These are phyloP conservation scores for Talaromyces wortmannii DNA, from an alignment of 495 filamentous ascomycete genomes.

Conservation along the genomic window DNA sequence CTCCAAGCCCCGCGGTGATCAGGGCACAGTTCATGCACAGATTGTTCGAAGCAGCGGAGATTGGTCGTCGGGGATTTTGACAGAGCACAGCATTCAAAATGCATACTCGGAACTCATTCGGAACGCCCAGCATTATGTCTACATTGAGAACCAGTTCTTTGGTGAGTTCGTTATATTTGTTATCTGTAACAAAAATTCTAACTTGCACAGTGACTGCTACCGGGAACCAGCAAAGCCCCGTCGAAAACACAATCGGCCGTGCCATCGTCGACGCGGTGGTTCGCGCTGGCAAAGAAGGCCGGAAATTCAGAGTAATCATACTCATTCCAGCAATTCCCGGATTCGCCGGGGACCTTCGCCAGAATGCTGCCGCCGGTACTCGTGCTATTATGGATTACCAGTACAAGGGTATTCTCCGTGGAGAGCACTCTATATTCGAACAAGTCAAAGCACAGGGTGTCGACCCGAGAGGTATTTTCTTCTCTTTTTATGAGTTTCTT, in stretches of 20 bases:
- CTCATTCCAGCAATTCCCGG: conserved; percentile 87
- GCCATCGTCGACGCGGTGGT: conserved; percentile 89
- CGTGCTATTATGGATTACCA: conserved; percentile 98
- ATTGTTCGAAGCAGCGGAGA: conserved; percentile 80
- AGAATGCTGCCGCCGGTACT: conserved; percentile 76
- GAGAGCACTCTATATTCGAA: conserved; percentile 81
- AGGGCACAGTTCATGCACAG: conserved; percentile 75
- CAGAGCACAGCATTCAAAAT: conserved; percentile 87
- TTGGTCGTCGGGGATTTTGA: conserved; percentile 91
- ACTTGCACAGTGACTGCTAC: conserved; percentile 66
- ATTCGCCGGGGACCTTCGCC: conserved; percentile 84
- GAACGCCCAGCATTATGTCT: conserved; percentile 83
- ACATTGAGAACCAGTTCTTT: conserved; percentile 99
- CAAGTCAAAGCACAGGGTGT: conserved; percentile 72
- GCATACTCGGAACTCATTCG: conserved; percentile 82
- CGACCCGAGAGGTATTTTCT: conserved; percentile 50
- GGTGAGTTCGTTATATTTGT: conserved; percentile 27
- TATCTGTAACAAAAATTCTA: not conserved
- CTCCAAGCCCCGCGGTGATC: conserved; percentile 42
- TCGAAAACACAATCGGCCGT: conserved; percentile 79
- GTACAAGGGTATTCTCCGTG: conserved; percentile 90
- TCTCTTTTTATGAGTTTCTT: not conserved
- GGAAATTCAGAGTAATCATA: conserved; percentile 88
- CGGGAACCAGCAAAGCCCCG: conserved; percentile 73
- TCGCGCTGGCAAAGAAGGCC: conserved; percentile 69